Percentiles rank a stretch among this genome's conserved stretches.
Conservation (phyloP, 2,329 filamentous ascomycete genomes). For the Penicillium crustosum region DNA sequence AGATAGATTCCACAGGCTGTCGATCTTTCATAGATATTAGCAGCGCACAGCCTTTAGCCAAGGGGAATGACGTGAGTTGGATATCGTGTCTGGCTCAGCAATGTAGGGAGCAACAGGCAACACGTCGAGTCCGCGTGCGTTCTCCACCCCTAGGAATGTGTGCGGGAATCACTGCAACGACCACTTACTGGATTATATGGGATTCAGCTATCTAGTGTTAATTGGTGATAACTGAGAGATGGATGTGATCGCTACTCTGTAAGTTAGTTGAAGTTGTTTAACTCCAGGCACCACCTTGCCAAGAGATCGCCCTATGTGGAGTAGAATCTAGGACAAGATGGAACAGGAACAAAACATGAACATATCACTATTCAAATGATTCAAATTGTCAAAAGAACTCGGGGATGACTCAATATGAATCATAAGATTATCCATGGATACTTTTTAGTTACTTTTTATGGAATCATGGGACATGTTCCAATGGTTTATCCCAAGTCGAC, state of each 20-base stretch:
- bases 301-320: constrained; percentile 3
- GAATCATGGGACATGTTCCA: constrained; percentile 3
- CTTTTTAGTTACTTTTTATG: neutral
- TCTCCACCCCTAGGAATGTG: constrained; percentile 22
- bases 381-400: neutral
- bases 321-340: neutral
- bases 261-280: neutral
- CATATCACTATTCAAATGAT: neutral
- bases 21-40: constrained; percentile 20
- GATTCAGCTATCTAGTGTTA: too few relatives aligned
- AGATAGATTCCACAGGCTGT: constrained; percentile 16
- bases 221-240: neutral
- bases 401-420: neutral
- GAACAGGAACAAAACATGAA: neutral
- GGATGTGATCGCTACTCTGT: too few relatives aligned
- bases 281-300: constrained; percentile 3
- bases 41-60: neutral
- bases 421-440: constrained; percentile 2
- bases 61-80: neutral
- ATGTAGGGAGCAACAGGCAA: constrained; percentile 21
- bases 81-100: constrained; percentile 14
- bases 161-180: constrained; percentile 11
- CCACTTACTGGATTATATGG: neutral
- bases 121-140: constrained; percentile 8
- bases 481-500: constrained; percentile 5